phyloP scores from a whole-genome alignment of 2,329 filamentous ascomycete species.

The Aspergillus sp. region DNA sequence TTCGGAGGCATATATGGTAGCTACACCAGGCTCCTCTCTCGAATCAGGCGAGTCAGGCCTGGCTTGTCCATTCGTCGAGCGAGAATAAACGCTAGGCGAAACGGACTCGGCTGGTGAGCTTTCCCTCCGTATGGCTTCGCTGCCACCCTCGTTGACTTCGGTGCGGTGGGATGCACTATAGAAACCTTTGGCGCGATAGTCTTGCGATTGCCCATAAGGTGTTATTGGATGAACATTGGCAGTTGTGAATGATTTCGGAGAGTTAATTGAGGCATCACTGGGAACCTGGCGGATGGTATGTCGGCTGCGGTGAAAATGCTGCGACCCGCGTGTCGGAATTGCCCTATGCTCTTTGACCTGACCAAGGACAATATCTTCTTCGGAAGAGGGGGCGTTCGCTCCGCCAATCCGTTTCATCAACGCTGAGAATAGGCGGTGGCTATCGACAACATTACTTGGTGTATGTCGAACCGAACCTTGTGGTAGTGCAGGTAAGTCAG shows the following conservation, averaged over 20 bases:
- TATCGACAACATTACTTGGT: conserved; percentile 32
- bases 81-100: conserved; percentile 47
- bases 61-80: conserved; percentile 35
- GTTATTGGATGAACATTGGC: conserved; percentile 24
- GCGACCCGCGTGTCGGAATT: conserved; percentile 30
- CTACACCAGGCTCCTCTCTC: conserved; percentile 34
- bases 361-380: conserved; percentile 28
- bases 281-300: conserved; percentile 32
- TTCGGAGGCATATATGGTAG: conserved; percentile 36
- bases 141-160: conserved; percentile 20
- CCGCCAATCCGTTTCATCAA: conserved; percentile 43
- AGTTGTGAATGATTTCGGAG: conserved; percentile 32
- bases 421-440: conserved; percentile 44
- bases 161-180: neutral
- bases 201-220: conserved; percentile 18
- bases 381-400: conserved; percentile 15
- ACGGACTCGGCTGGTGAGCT: conserved; percentile 14
- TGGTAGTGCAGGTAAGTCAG: neutral
- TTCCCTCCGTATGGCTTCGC: conserved; percentile 16
- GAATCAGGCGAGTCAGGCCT: conserved; percentile 6
- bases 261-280: conserved; percentile 32
- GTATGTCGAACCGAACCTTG: conserved; percentile 15
- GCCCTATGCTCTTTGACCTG: conserved; percentile 32
- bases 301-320: conserved; percentile 23
- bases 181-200: neutral